Conservation (phyloP, 306 rosid genomes). For the Quercus wislizeni region DNA sequence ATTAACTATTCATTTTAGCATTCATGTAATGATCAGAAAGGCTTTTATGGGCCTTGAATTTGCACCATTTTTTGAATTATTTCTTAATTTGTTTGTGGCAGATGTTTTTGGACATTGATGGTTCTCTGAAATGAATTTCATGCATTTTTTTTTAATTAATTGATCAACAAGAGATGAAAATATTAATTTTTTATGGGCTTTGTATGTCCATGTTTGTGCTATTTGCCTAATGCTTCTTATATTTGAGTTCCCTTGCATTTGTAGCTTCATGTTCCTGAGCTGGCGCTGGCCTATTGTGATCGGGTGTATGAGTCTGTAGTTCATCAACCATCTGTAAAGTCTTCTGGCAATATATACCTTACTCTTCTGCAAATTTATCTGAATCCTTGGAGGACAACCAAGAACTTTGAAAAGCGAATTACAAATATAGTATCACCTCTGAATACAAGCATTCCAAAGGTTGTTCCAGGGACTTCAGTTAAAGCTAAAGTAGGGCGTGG, state of each 20-base stretch:
- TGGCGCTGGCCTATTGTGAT: slow-evolving; percentile 91
- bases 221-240: slow-evolving; percentile 5
- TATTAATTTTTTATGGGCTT: not conserved
- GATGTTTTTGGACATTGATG: not conserved
- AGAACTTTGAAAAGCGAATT: slow-evolving; percentile 75
- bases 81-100: not conserved
- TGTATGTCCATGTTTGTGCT: not conserved
- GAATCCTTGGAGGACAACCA: slow-evolving; percentile 78
- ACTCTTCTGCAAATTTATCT: slow-evolving; percentile 87
- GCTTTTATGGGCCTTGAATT: not conserved
- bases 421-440: slow-evolving; percentile 61
- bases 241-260: slow-evolving; percentile 25
- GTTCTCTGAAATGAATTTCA: not conserved
- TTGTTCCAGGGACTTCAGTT: slow-evolving; percentile 42
- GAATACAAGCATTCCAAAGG: slow-evolving; percentile 48
- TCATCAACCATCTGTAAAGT: slow-evolving; percentile 61
- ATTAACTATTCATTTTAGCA: not conserved
- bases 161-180: not conserved
- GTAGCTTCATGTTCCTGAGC: slow-evolving; percentile 84
- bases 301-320: slow-evolving; percentile 63
- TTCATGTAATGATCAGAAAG: not conserved
- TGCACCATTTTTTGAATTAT: not conserved
- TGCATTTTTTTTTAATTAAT: not conserved
- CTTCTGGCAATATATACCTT: slow-evolving; percentile 76
- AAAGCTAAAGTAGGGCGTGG: slow-evolving; percentile 67